A percentile compares a stretch with the other conserved stretches of the same genome.
phyloP scores from a whole-genome alignment of 2,329 filamentous ascomycete genomes.

The Xylariaceae sp. region DNA sequence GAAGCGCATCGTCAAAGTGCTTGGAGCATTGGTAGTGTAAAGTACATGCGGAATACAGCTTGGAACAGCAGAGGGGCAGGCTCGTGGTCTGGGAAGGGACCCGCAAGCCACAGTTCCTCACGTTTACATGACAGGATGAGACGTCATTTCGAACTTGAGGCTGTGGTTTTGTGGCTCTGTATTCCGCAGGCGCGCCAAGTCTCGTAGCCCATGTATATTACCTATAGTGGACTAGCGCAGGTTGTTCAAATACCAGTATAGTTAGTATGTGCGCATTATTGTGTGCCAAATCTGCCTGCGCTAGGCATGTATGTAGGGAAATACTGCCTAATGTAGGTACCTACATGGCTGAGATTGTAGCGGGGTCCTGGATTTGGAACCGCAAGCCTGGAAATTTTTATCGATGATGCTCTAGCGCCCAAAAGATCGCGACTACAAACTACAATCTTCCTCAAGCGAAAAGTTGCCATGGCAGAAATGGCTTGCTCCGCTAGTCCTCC shows the following conservation, averaged over 20 bases:
- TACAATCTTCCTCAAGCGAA: background rate
- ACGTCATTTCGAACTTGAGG: background rate
- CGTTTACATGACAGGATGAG: background rate
- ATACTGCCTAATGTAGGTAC: background rate
- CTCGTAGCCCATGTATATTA: too few relatives aligned
- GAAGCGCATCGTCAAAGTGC: slow-evolving; percentile 25
- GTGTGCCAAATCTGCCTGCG: too few relatives aligned
- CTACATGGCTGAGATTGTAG: slow-evolving; percentile 4
- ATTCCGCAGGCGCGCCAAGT: too few relatives aligned
- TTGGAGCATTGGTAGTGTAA: background rate
- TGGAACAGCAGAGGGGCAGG: background rate
- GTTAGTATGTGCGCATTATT: too few relatives aligned
- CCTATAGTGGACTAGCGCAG: too few relatives aligned
- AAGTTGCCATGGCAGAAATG: slow-evolving; percentile 23
- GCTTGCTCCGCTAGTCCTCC: slow-evolving; percentile 43
- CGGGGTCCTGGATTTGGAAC: slow-evolving; percentile 15
- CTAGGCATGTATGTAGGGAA: background rate
- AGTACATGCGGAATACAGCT: background rate
- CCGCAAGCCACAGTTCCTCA: background rate
- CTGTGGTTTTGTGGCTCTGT: background rate
- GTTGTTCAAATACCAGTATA: too few relatives aligned
- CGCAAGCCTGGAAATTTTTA: slow-evolving; percentile 24
- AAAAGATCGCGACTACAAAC: slow-evolving; percentile 5
- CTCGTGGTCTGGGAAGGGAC: slow-evolving; percentile 14
- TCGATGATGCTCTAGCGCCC: slow-evolving; percentile 4